Conservation (phyloP, 441 rosid species). For the Rhodomyrtus psidioides region DNA sequence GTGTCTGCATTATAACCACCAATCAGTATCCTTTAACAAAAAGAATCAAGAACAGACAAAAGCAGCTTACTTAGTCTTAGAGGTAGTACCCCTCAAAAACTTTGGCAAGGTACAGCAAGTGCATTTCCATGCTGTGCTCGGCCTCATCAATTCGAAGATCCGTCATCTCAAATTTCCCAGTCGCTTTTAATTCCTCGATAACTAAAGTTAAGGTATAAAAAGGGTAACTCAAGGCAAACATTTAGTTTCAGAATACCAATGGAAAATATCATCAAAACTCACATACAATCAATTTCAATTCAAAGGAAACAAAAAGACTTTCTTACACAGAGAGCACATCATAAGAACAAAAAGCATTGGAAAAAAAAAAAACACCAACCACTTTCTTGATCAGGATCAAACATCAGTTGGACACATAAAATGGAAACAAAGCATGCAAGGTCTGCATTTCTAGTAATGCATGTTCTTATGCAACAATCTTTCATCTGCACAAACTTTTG, state of each 20-base stretch:
- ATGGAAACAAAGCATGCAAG: not conserved
- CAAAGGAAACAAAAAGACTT: too few relatives aligned
- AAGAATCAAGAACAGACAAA: not conserved
- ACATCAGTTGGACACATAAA: not conserved
- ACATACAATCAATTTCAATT: too few relatives aligned
- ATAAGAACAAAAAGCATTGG: too few relatives aligned
- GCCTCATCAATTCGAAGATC: constrained; percentile 80
- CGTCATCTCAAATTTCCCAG: constrained; percentile 80
- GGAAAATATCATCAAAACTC: too few relatives aligned
- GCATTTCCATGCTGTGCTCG: constrained; percentile 99
- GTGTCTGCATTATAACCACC: constrained; percentile 30
- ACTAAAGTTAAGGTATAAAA: constrained; percentile 38
- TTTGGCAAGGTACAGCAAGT: constrained; percentile 85
- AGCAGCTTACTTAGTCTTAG: not conserved
- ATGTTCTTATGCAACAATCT: not conserved
- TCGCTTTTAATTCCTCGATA: constrained; percentile 77
- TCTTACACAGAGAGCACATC: too few relatives aligned
- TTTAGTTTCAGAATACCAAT: too few relatives aligned
- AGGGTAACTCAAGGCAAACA: too few relatives aligned
- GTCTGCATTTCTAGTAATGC: not conserved
- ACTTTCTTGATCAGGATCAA: not conserved
- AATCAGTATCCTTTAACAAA: not conserved
- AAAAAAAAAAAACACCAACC: too few relatives aligned
- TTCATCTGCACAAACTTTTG: not conserved
- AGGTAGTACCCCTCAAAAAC: constrained; percentile 70